Evolutionary conservation across 306 rosid species (phyloP).

Genomic region (Rosa rugosa): DNA sequence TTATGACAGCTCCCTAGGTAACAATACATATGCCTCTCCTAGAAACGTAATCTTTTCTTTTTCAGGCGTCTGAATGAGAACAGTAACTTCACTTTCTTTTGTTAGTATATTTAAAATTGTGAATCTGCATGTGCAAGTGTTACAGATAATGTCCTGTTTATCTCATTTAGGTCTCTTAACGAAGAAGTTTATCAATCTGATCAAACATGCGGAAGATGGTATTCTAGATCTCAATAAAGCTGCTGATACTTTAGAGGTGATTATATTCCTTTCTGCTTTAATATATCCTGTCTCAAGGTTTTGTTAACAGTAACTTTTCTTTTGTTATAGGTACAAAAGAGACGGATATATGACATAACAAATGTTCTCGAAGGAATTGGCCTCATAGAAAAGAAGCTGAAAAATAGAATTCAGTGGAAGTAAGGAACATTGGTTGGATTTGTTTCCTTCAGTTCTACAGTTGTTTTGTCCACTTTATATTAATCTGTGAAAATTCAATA

Average conservation of each 20-base stretch:
- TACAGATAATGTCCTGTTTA: constrained; percentile 17
- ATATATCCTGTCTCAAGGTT: constrained; percentile 26
- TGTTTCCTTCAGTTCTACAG: constrained; percentile 15
- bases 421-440: constrained; percentile 33
- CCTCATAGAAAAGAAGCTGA: constrained; percentile 95
- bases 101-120: neutral
- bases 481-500: constrained; percentile 21
- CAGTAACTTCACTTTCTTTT: neutral
- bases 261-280: constrained; percentile 24
- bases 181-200: constrained; percentile 87
- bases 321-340: constrained; percentile 80
- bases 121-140: constrained; percentile 8
- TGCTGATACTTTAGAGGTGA: constrained; percentile 93
- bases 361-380: constrained; percentile 99
- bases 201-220: constrained; percentile 88
- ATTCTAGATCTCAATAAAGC: constrained; percentile 82
- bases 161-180: constrained; percentile 73
- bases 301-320: constrained; percentile 23
- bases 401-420: constrained; percentile 99
- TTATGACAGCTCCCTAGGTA: constrained; percentile 96
- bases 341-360: constrained; percentile 97
- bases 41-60: neutral
- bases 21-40: constrained; percentile 24
- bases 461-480: constrained; percentile 22
- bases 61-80: neutral